Base-by-base conservation (phyloP, 345 rosid species). In the Arabis alpina region DNA sequence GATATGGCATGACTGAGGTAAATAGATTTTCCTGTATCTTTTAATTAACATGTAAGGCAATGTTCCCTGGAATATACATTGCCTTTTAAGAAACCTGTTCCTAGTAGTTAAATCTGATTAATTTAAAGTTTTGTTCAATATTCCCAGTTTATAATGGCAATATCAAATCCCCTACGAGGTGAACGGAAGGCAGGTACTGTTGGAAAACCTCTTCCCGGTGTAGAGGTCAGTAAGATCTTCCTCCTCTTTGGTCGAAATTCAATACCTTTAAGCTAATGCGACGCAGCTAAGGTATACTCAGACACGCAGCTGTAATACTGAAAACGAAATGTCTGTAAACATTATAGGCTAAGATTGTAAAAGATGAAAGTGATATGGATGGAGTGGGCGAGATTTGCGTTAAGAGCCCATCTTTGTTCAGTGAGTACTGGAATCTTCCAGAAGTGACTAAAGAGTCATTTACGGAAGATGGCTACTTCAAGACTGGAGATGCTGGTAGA, bases 1-100 rank as follows among this genome's bases (percentile, higher is more conserved):
- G 99, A 75, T 94, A 91, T 67, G 99, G 99, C 66, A 94, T 94
- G 99, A 91, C 99, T 39, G 99, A 94, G 85, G 99, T 83, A 64
- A 79, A 80, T 67, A 51, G 28, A 50, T 24, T n/a, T 55, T 41
- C 30, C 13, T 14, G 16, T 61, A 43, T 61, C 42, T 41, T 72
- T 65, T 16, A 57, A 40, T 47, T 56, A 72, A 19, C 64, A 10
- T 5, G 9, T 14, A 37, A 55, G 8, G 7, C 27, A 63, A 12
- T 11, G 40, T 27, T 27, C n/a, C 56, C 13, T 16, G 42, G 45
- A 55, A 44, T 41, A 11, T 73, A 37, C 24, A 24, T 37, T 27
- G 50, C 66, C 53, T 72, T 19, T 48, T 9, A 54, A 13, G 14
- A 74, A 36, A 14, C 42, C 2, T 58, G 1, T 55, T 76, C 64